phyloP scores from a whole-genome alignment of 768 basidiomycete genomes.

The Boletus bicolor region DNA sequence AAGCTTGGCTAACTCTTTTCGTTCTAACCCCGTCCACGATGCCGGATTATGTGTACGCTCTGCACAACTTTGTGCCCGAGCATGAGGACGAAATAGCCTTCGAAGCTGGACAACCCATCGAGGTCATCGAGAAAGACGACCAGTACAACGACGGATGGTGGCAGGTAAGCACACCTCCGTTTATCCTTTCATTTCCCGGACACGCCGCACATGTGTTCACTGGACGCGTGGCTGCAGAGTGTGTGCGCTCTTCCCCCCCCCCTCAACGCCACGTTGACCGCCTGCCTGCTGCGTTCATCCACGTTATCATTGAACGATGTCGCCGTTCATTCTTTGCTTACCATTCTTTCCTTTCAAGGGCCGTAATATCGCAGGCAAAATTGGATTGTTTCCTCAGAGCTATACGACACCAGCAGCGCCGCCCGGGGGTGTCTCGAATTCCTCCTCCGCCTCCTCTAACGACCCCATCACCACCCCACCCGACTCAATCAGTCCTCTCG shows the following conservation, averaged over 20 bases:
- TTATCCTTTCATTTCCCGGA: slow-evolving; percentile 9
- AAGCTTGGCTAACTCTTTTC: not conserved
- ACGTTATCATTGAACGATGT: slow-evolving; percentile 23
- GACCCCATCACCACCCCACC: slow-evolving; percentile 18
- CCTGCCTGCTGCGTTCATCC: slow-evolving; percentile 6
- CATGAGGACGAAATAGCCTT: slow-evolving; percentile 93
- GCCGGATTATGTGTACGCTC: slow-evolving; percentile 82
- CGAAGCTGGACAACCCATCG: slow-evolving; percentile 79
- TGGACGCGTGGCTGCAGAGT: slow-evolving; percentile 7
- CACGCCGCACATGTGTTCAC: slow-evolving; percentile 1
- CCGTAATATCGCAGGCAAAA: slow-evolving; percentile 72
- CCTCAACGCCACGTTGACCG: slow-evolving; percentile 5
- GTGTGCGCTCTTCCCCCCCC: not conserved
- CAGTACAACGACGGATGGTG: slow-evolving; percentile 95
- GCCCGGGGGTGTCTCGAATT: slow-evolving; percentile 23
- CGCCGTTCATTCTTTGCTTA: slow-evolving; percentile 26
- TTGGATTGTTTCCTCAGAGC: slow-evolving; percentile 88
- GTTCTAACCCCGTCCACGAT: slow-evolving; percentile 35
- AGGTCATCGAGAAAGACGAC: slow-evolving; percentile 92
- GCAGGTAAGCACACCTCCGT: slow-evolving; percentile 46
- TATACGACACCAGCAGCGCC: slow-evolving; percentile 72
- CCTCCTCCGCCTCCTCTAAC: slow-evolving; percentile 27
- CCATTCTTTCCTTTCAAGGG: slow-evolving; percentile 49
- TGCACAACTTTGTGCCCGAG: slow-evolving; percentile 88
- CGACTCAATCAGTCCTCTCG: slow-evolving; percentile 41